phyloP scores from a whole-genome alignment of 345 rosid species.

The Cardamine chenopodiifolia region DNA sequence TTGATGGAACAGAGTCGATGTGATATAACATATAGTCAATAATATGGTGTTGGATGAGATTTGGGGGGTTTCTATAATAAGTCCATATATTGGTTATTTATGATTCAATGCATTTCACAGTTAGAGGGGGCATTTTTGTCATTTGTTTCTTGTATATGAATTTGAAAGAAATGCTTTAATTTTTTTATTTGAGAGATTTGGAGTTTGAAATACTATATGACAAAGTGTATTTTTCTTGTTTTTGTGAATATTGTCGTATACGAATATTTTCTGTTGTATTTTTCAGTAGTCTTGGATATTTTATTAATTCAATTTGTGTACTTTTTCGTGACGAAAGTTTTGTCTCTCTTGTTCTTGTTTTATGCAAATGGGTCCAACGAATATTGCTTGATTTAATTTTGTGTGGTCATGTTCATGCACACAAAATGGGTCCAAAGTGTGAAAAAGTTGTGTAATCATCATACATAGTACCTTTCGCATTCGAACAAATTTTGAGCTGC shows the following conservation, averaged over 20 bases:
- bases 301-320: slow-evolving; percentile 1
- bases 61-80: slow-evolving; percentile 32
- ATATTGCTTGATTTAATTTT: slow-evolving; percentile 22
- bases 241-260: slow-evolving; percentile 11
- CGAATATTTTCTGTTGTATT: slow-evolving; percentile 12
- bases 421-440: not conserved
- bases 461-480: not conserved
- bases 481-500: not conserved
- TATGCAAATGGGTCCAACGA: slow-evolving; percentile 36
- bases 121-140: slow-evolving; percentile 36
- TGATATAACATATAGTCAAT: slow-evolving; percentile 14
- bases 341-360: slow-evolving; percentile 42
- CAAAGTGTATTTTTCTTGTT: not conserved
- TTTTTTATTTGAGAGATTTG: slow-evolving; percentile 35
- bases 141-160: slow-evolving; percentile 44
- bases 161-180: slow-evolving; percentile 14
- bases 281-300: not conserved
- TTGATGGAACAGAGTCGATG: slow-evolving; percentile 36
- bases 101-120: slow-evolving; percentile 36
- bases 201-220: slow-evolving; percentile 26
- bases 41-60: slow-evolving; percentile 18
- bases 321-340: slow-evolving; percentile 23
- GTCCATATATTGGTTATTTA: slow-evolving; percentile 40
- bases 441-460: not conserved
- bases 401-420: slow-evolving; percentile 39